A percentile compares a stretch with the other conserved stretches of the same genome.
These are phyloP conservation scores for Aspergillus uvarum DNA, from an alignment of 2,329 filamentous ascomycete species.

Conservation along the genomic window DNA sequence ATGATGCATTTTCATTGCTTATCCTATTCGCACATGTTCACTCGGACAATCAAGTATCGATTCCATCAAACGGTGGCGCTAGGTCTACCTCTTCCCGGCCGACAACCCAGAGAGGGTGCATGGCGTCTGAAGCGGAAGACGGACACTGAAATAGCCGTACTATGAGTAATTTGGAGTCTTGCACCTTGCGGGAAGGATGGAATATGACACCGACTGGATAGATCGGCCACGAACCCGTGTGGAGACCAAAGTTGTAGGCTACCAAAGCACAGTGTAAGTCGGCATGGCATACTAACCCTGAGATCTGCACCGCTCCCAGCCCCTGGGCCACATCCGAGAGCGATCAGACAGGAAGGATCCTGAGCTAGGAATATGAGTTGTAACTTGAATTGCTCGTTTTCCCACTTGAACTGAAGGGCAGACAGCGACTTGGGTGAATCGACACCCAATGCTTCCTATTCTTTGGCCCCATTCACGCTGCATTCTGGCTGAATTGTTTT, in stretches of 20 bases:
- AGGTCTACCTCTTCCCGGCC: background rate
- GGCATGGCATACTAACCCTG: constrained; percentile 2
- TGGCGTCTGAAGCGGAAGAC: background rate
- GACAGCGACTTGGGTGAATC: background rate
- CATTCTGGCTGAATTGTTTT: background rate
- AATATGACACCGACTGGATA: constrained; percentile 14
- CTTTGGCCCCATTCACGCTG: background rate
- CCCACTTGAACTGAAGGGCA: too few species aligned
- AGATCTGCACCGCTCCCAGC: constrained; percentile 15
- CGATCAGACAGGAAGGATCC: constrained; percentile 7
- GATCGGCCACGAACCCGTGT: constrained; percentile 20
- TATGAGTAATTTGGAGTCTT: too few species aligned
- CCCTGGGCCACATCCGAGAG: constrained; percentile 8
- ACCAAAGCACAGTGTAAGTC: constrained; percentile 4
- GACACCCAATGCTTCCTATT: background rate
- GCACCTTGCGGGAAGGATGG: background rate
- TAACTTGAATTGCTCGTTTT: background rate
- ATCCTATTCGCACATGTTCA: background rate
- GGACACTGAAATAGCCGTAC: background rate
- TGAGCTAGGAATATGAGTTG: background rate
- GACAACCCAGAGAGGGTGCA: background rate
- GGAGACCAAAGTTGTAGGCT: constrained; percentile 11
- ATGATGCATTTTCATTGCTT: background rate
- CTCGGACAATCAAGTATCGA: background rate
- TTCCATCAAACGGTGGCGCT: background rate